Percentiles rank a stretch among this genome's conserved stretches.
phyloP scores from a whole-genome alignment of 495 filamentous ascomycete species.

The Aspergillus diversus region DNA sequence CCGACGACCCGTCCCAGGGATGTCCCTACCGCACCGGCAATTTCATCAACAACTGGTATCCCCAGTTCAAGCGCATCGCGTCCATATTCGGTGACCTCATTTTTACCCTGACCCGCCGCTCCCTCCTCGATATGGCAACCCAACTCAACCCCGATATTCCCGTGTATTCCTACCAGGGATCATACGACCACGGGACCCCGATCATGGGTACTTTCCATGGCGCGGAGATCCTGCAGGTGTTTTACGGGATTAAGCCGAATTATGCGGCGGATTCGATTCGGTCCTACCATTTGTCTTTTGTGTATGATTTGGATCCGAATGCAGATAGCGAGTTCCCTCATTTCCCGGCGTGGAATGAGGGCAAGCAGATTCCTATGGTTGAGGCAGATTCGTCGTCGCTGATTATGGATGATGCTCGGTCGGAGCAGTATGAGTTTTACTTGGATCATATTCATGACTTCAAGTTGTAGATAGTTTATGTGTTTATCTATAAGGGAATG shows the following conservation, averaged over 20 bases:
- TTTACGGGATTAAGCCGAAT: constrained; percentile 63
- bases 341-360: constrained; percentile 66
- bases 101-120: constrained; percentile 66
- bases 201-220: constrained; percentile 76
- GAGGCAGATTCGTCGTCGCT: constrained; percentile 46
- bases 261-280: constrained; percentile 61
- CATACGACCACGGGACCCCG: constrained; percentile 70
- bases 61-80: constrained; percentile 74
- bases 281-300: constrained; percentile 66
- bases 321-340: constrained; percentile 37
- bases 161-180: constrained; percentile 70
- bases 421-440: constrained; percentile 53
- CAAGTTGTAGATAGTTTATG: too few species aligned
- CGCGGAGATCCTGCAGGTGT: constrained; percentile 67
- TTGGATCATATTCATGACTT: background rate
- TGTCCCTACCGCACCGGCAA: constrained; percentile 68
- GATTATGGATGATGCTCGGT: constrained; percentile 63
- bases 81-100: constrained; percentile 73
- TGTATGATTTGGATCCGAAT: constrained; percentile 69
- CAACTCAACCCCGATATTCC: constrained; percentile 57
- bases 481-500: too few species aligned
- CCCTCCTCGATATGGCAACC: constrained; percentile 50
- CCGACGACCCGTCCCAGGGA: constrained; percentile 51
- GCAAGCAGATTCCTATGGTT: constrained; percentile 61
- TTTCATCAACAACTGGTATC: constrained; percentile 64